Evolutionary conservation across 2,329 filamentous ascomycete species (phyloP).

Genomic region (Fusarium sp.): DNA sequence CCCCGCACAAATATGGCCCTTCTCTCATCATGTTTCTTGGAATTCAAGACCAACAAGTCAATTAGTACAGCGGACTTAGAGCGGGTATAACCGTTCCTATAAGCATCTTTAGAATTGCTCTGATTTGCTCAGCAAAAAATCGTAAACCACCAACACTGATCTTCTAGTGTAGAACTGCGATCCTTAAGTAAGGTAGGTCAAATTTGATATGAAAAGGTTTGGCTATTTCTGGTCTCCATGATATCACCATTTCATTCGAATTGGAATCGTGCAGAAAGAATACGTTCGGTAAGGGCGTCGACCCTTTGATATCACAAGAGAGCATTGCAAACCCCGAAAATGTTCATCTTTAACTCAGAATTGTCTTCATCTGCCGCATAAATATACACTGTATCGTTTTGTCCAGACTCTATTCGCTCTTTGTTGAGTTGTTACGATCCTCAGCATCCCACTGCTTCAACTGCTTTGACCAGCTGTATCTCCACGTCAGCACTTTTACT

Average conservation of each 20-base stretch:
- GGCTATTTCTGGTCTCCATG: too few species aligned
- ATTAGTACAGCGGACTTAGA: not conserved
- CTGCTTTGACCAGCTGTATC: slow-evolving; percentile 58
- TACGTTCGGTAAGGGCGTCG: not conserved
- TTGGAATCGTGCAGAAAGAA: not conserved
- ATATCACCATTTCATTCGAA: not conserved
- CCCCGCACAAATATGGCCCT: too few species aligned
- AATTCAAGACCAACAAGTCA: not conserved
- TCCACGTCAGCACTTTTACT: slow-evolving; percentile 35
- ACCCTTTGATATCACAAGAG: not conserved
- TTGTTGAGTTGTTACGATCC: slow-evolving; percentile 50
- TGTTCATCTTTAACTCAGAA: slow-evolving; percentile 23
- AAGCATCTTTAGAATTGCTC: slow-evolving; percentile 29
- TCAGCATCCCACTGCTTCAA: slow-evolving; percentile 59
- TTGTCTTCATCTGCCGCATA: slow-evolving; percentile 29
- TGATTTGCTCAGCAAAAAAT: slow-evolving; percentile 23
- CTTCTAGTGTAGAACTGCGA: not conserved
- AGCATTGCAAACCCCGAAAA: not conserved
- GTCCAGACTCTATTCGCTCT: slow-evolving; percentile 37
- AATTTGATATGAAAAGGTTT: too few species aligned
- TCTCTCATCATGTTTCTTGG: too few species aligned
- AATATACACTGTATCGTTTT: slow-evolving; percentile 42
- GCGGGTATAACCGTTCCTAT: slow-evolving; percentile 12
- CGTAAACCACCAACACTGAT: not conserved
- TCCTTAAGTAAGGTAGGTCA: too few species aligned